Percentiles rank a stretch among this genome's conserved stretches.
phyloP scores from a whole-genome alignment of 768 basidiomycete genomes.

The Gyrodon lividus region DNA sequence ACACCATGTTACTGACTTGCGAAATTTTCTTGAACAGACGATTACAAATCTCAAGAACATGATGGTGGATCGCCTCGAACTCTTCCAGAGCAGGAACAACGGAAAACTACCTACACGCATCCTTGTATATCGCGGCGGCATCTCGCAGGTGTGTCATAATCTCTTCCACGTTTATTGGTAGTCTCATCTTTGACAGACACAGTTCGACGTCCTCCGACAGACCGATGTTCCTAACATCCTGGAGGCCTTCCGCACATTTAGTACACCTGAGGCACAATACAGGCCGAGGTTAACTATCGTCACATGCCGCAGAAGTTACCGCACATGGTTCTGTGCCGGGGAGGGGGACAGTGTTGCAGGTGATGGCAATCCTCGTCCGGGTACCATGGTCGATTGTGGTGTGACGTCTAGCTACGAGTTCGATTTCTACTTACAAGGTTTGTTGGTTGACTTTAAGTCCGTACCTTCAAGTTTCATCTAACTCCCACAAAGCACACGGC shows the following conservation, averaged over 20 bases:
- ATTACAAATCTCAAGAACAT: constrained; percentile 46
- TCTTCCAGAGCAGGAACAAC: constrained; percentile 37
- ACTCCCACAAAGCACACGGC: no score
- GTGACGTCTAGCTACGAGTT: constrained; percentile 54
- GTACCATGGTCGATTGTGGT: constrained; percentile 55
- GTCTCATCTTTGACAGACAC: constrained; percentile 37
- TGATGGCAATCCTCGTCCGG: constrained; percentile 51
- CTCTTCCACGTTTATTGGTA: neutral
- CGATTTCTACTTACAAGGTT: constrained; percentile 56
- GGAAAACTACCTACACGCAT: constrained; percentile 43
- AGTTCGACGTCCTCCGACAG: constrained; percentile 48
- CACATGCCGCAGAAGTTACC: constrained; percentile 59
- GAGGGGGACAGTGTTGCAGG: constrained; percentile 40
- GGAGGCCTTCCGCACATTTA: constrained; percentile 41
- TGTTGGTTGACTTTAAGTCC: no score
- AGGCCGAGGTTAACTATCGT: constrained; percentile 49
- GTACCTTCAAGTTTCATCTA: no score
- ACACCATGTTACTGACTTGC: neutral
- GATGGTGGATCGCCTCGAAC: constrained; percentile 46
- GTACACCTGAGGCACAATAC: constrained; percentile 37
- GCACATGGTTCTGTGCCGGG: constrained; percentile 55
- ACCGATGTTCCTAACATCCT: constrained; percentile 42
- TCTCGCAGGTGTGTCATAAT: constrained; percentile 67
- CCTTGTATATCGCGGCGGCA: constrained; percentile 70
- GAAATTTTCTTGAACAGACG: constrained; percentile 33